Conservation (phyloP, 2,329 filamentous ascomycete species). For the Aureobasidium musti region DNA sequence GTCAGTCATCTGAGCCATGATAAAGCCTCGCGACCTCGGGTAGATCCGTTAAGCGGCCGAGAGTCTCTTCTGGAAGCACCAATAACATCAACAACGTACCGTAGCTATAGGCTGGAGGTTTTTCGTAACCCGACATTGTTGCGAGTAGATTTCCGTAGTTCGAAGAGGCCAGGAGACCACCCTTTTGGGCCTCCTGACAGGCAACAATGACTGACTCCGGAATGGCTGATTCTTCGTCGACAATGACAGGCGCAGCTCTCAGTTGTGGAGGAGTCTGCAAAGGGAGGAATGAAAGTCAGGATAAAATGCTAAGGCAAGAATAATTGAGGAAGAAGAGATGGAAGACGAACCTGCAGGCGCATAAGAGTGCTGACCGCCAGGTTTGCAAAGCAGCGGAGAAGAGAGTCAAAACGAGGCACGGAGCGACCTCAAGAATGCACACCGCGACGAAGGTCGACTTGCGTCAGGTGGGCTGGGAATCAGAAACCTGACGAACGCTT, state of each 20-base stretch:
- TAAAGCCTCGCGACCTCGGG: conserved; percentile 42
- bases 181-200: conserved; percentile 46
- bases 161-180: conserved; percentile 57
- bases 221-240: conserved; percentile 43
- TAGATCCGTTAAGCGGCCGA: conserved; percentile 31
- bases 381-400: conserved; percentile 35
- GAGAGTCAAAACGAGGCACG: conserved; percentile 23
- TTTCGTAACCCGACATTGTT: conserved; percentile 81
- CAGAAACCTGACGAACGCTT: conserved; percentile 32
- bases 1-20: conserved; percentile 48
- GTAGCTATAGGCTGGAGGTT: conserved; percentile 68
- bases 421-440: conserved; percentile 36
- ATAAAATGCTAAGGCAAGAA: conserved; percentile 30
- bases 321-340: conserved; percentile 19
- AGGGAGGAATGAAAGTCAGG: conserved; percentile 21
- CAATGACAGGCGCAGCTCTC: conserved; percentile 36
- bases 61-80: conserved; percentile 15
- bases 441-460: conserved; percentile 37
- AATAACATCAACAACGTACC: conserved; percentile 66
- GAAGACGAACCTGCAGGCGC: conserved; percentile 41
- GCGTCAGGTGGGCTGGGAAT: conserved; percentile 30
- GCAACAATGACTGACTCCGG: conserved; percentile 39
- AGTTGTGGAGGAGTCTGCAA: conserved; percentile 29
- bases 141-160: conserved; percentile 50
- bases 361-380: conserved; percentile 40